Conservation (phyloP, 176 grass and related monocot species). For the Oryza meyeriana region DNA sequence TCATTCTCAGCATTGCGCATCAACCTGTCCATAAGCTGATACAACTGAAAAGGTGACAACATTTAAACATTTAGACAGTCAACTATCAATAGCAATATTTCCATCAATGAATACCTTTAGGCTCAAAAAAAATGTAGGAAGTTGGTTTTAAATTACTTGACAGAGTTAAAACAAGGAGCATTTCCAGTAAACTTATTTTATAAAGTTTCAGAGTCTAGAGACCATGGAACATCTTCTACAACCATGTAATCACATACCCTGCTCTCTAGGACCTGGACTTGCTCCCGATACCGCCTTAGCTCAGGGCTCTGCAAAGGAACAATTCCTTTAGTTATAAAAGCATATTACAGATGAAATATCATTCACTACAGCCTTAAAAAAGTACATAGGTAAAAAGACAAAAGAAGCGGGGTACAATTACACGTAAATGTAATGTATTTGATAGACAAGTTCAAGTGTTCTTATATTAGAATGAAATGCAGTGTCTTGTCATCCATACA, state of each 20-base stretch:
- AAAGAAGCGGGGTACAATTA: neutral
- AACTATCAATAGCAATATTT: slow-evolving; percentile 1
- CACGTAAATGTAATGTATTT: slow-evolving; percentile 1
- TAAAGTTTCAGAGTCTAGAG: neutral
- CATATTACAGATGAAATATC: slow-evolving; percentile 1
- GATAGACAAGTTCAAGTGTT: slow-evolving; percentile 6
- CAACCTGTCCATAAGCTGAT: slow-evolving; percentile 73
- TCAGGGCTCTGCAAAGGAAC: slow-evolving; percentile 54
- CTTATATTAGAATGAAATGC: neutral
- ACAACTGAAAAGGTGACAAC: slow-evolving; percentile 53
- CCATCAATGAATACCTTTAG: slow-evolving; percentile 5
- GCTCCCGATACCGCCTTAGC: slow-evolving; percentile 54
- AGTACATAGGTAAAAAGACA: neutral
- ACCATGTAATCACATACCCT: slow-evolving; percentile 42
- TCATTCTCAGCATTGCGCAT: slow-evolving; percentile 45
- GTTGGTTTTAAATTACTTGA: neutral
- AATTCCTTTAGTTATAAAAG: slow-evolving; percentile 16
- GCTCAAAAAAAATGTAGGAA: neutral
- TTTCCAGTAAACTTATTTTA: neutral
- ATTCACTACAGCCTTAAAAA: neutral
- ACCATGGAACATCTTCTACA: neutral
- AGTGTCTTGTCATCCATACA: slow-evolving; percentile 17
- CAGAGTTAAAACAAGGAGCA: neutral
- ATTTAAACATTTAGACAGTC: neutral
- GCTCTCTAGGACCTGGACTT: slow-evolving; percentile 53